A percentile compares a stretch with the other conserved stretches of the same genome.
Conservation (phyloP, 331 rosid species). For the Pyracantha coccinea region DNA sequence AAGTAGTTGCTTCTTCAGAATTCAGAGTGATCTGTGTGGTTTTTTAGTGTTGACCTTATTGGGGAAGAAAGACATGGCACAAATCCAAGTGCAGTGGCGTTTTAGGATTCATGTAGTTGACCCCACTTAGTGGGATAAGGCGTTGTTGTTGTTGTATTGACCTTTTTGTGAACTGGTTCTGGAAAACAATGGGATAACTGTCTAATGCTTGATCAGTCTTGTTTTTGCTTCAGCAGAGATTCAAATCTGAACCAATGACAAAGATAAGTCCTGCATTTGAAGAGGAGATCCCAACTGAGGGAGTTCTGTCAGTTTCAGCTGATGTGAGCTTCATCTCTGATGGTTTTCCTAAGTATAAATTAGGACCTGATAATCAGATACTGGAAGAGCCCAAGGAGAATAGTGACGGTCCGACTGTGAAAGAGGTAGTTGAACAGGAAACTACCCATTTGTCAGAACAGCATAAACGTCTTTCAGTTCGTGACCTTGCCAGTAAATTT, state of each 20-base stretch:
- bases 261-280: conserved; percentile 81
- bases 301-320: conserved; percentile 64
- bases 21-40: too few relatives aligned
- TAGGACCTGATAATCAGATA: conserved; percentile 74
- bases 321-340: conserved; percentile 80
- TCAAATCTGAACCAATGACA: conserved; percentile 49
- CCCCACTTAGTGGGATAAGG: neutral
- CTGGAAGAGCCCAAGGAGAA: conserved; percentile 68
- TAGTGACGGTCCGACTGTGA: conserved; percentile 60
- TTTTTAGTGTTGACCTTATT: too few relatives aligned
- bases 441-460: conserved; percentile 67
- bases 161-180: too few relatives aligned
- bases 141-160: too few relatives aligned
- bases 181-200: neutral
- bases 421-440: conserved; percentile 71
- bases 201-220: conserved; percentile 10
- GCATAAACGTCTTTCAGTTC: conserved; percentile 95
- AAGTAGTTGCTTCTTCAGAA: neutral
- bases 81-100: too few relatives aligned
- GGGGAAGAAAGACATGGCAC: too few relatives aligned
- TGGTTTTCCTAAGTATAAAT: conserved; percentile 74
- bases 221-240: conserved; percentile 27
- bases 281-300: conserved; percentile 46
- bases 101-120: neutral
- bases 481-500: conserved; percentile 93